Percentiles rank a stretch among this genome's conserved stretches.
These are phyloP conservation scores for Globisporangium paddicum DNA, from an alignment of 352 stramenopile species.

Conservation along the genomic window DNA sequence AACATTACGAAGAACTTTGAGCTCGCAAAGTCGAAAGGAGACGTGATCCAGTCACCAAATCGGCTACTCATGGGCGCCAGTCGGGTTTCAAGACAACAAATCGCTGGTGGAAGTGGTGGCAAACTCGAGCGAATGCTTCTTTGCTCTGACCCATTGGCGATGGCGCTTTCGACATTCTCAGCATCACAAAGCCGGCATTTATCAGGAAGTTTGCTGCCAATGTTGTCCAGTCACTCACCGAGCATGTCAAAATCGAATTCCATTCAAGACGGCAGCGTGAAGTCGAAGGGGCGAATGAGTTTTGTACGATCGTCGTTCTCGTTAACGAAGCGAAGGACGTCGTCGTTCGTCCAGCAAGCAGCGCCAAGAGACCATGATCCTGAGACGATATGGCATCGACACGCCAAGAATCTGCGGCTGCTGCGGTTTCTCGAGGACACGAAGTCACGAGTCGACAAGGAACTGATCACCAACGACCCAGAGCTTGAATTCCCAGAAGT, in stretches of 20 bases:
- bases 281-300: neutral
- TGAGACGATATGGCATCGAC: neutral
- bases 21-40: constrained; percentile 6
- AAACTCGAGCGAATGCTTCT: neutral
- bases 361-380: neutral
- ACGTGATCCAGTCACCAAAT: neutral
- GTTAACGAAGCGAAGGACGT: neutral
- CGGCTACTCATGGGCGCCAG: neutral
- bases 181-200: neutral
- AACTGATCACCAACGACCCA: neutral
- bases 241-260: neutral
- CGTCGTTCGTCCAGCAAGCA: neutral
- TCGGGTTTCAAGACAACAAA: neutral
- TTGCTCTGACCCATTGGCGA: neutral
- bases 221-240: neutral
- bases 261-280: neutral
- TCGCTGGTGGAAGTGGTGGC: neutral
- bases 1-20: constrained; percentile 32
- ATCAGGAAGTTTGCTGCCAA: neutral
- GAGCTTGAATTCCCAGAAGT: neutral
- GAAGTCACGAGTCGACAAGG: neutral
- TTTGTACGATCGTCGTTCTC: neutral
- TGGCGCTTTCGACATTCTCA: neutral
- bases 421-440: neutral
- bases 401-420: neutral